Conservation (phyloP, 306 rosid species). For the Sphenostylis stenocarpa region DNA sequence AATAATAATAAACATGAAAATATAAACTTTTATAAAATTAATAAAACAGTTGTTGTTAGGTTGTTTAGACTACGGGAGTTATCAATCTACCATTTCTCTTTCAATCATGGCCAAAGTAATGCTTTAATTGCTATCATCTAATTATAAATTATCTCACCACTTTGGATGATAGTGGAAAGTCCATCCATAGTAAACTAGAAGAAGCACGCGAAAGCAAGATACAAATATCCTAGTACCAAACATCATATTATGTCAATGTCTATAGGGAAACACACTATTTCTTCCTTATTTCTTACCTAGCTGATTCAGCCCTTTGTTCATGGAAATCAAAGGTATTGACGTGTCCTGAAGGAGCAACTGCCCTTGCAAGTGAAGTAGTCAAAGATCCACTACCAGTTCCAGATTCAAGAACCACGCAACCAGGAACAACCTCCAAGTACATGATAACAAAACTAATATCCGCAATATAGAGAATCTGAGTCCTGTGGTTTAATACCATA, state of each 20-base stretch:
- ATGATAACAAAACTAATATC: slow-evolving; percentile 83
- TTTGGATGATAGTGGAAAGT: neutral
- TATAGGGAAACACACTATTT: neutral
- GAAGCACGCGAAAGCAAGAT: neutral
- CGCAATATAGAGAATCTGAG: slow-evolving; percentile 87
- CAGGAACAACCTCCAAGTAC: slow-evolving; percentile 82
- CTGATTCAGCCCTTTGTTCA: slow-evolving; percentile 83
- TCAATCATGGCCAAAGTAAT: neutral
- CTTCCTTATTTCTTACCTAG: slow-evolving; percentile 55
- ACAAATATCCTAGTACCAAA: neutral
- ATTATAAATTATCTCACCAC: neutral
- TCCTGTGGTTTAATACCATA: slow-evolving; percentile 81
- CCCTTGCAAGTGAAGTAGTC: slow-evolving; percentile 83
- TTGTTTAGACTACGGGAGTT: no score
- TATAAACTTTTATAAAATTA: no score
- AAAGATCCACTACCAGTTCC: slow-evolving; percentile 97
- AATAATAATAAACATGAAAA: no score
- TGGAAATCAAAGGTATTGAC: slow-evolving; percentile 88
- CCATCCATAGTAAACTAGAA: neutral
- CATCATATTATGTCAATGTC: neutral
- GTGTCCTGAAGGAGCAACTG: slow-evolving; percentile 76
- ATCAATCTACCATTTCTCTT: no score
- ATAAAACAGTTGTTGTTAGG: no score
- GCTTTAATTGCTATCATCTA: neutral
- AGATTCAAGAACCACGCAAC: slow-evolving; percentile 80